phyloP scores from a whole-genome alignment of 1,284 basidiomycete species.

The Wallemia mellicola region DNA sequence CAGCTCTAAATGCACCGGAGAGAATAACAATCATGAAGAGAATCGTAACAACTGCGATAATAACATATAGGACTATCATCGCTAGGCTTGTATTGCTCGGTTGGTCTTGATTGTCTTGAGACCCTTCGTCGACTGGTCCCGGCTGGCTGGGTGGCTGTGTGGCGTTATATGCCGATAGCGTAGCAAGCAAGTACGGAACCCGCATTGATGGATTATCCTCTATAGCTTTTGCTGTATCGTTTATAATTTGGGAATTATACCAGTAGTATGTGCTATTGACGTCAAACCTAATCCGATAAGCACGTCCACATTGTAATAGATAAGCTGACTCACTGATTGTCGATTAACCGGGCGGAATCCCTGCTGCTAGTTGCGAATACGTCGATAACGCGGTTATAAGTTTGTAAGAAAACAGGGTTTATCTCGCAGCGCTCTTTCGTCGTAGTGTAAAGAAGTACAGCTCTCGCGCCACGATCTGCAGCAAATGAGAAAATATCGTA shows the following conservation, averaged over 20 bases:
- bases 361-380: conserved; percentile 36
- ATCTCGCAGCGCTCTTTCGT: conserved; percentile 30
- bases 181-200: conserved; percentile 5
- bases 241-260: conserved; percentile 30
- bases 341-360: conserved; percentile 7
- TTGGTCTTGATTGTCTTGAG: not conserved
- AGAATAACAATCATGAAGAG: conserved; percentile 44
- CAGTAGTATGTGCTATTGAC: conserved; percentile 13
- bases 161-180: conserved; percentile 20
- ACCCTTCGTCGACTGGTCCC: not conserved
- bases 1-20: conserved; percentile 47
- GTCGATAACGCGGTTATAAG: conserved; percentile 43
- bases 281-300: too few species aligned
- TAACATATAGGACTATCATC: conserved; percentile 31
- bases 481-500: conserved; percentile 19
- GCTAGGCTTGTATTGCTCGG: conserved; percentile 21
- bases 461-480: conserved; percentile 38
- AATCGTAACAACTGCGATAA: conserved; percentile 30
- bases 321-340: too few species aligned
- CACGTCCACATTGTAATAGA: too few species aligned
- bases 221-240: conserved; percentile 23
- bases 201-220: conserved; percentile 21
- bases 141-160: conserved; percentile 17
- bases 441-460: conserved; percentile 22
- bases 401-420: conserved; percentile 33